Evolutionary conservation across 805 yeast genomes (phyloP).

Genomic region (Candida sphagnicola): DNA sequence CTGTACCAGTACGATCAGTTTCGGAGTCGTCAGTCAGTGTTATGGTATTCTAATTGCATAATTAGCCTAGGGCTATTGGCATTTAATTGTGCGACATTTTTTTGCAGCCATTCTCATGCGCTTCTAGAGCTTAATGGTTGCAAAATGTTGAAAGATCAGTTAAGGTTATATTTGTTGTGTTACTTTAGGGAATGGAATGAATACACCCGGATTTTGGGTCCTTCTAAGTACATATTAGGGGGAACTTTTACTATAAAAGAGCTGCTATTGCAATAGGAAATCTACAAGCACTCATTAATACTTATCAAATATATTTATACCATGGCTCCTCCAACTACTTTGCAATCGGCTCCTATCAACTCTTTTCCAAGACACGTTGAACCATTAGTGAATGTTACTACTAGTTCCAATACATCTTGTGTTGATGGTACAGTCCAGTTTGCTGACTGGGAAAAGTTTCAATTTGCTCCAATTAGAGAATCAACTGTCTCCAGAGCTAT

Average conservation of each 20-base stretch:
- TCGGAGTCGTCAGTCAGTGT: not conserved
- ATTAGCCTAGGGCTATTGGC: not conserved
- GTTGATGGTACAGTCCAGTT: constrained; percentile 22
- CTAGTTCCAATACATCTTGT: constrained; percentile 13
- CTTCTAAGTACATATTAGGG: not conserved
- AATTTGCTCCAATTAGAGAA: constrained; percentile 71
- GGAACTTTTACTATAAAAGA: not conserved
- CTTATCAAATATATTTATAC: not conserved
- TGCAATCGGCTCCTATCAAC: constrained; percentile 19
- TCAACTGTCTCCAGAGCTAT: constrained; percentile 77
- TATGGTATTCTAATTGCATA: not conserved
- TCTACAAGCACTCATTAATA: not conserved
- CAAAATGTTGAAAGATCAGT: not conserved
- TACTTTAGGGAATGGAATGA: constrained; percentile 1
- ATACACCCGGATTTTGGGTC: not conserved
- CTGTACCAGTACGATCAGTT: no score
- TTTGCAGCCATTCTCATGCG: constrained; percentile 2
- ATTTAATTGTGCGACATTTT: not conserved
- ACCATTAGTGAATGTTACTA: not conserved
- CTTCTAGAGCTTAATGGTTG: not conserved
- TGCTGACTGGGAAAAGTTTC: constrained; percentile 66
- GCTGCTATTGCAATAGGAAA: not conserved
- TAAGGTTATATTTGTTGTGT: no score
- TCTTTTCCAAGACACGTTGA: constrained; percentile 6
- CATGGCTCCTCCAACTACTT: constrained; percentile 34